Base-by-base conservation (phyloP, 2,329 filamentous ascomycete species). In the Pyricularia pennisetigena region DNA sequence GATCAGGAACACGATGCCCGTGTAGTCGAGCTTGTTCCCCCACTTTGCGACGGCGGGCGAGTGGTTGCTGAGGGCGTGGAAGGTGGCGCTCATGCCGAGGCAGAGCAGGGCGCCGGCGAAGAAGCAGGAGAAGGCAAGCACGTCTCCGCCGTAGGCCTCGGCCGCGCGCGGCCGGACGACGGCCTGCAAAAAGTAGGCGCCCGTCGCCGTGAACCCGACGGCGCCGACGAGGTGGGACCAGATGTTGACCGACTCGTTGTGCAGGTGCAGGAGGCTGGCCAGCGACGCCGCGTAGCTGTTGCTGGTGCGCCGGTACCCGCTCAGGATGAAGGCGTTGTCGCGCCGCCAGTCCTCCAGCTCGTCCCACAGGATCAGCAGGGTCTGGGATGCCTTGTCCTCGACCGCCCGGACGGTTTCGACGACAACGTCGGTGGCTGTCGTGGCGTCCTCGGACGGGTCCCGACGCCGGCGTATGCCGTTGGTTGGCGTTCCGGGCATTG, bases 21-120 rank as follows among this genome's bases (percentile, higher is more conserved):
- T 87, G 76, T 99, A 98, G 76, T 99, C 95, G 68, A 98, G 81
- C 77, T 97, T 92, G 77, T 98, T 98, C 12, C 94, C 94, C 82
- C 93, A 91, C 70, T 86, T 89, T 2, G 90, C 88, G 16, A 97
- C 92, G 1, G 79, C 79, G 54, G 88, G 86, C 23, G 91, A 95
- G 78, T 99, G 95, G 72, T 97, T 97, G 26, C 85, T 88, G 65
- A 97, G 85, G 1, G 91, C 86, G 76, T 99, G 95, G 76, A 89
- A 99, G 2, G 90, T 91, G 5, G 93, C 90, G 72, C 90, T 93
- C 88, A 94, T 92, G 26, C 90, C 89, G 67, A 95, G 80, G 73
- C 92, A 94, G 41, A 87, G 74, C 30, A 88, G 83, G 1, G 90
- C 91, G 63, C 93, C 92, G 28, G 81, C 81, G 74, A 97, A 93